Percentiles rank a stretch among this genome's conserved stretches.
These are phyloP conservation scores for Vitis hybrid DNA, from an alignment of 177 flowering plant genomes.

Conservation along the genomic window DNA sequence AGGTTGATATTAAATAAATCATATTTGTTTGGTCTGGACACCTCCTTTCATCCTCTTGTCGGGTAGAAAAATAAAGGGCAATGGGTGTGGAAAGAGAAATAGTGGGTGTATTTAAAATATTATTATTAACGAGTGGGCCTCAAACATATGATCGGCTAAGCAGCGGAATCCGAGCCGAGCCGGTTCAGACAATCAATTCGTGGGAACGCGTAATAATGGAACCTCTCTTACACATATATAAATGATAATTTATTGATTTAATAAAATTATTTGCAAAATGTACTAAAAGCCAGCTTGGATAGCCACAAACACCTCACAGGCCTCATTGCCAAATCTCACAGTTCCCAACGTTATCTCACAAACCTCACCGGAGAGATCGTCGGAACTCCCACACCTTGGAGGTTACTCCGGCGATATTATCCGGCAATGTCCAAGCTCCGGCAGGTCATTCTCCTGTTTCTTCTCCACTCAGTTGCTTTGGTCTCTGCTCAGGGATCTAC, in stretches of 20 bases:
- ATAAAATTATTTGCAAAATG: neutral
- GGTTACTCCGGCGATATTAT: slow-evolving; percentile 6
- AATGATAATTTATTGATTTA: neutral
- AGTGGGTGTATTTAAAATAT: neutral
- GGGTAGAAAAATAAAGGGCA: too few species aligned
- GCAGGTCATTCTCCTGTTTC: neutral
- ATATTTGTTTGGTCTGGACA: too few species aligned
- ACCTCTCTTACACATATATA: too few species aligned
- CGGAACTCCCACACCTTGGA: slow-evolving; percentile 5
- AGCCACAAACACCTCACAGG: neutral
- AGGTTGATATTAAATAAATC: too few species aligned
- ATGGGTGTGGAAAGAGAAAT: too few species aligned
- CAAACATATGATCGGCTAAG: neutral
- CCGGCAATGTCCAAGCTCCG: slow-evolving; percentile 33
- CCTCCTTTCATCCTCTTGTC: too few species aligned
- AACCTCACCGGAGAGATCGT: slow-evolving; percentile 5
- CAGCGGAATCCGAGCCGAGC: neutral
- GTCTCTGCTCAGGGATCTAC: slow-evolving; percentile 50
- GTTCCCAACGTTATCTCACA: neutral
- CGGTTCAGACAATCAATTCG: neutral
- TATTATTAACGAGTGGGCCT: neutral
- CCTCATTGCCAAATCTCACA: slow-evolving; percentile 4
- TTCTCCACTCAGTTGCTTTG: slow-evolving; percentile 23
- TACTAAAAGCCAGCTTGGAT: neutral
- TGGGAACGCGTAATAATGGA: neutral